phyloP scores from a whole-genome alignment of 805 yeast genomes.

The Candida nemodendra region DNA sequence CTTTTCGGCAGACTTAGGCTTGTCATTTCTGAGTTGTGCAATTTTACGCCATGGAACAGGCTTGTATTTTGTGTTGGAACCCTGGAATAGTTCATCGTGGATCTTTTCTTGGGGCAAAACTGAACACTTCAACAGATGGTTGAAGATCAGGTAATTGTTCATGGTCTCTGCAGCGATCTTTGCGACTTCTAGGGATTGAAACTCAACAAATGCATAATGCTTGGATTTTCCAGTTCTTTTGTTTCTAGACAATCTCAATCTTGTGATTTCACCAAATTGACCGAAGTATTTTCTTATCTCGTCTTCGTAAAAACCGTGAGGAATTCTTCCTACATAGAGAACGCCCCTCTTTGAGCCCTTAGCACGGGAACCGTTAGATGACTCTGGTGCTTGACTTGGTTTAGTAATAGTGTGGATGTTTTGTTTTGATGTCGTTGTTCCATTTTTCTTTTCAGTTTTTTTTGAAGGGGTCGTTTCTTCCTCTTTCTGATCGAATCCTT shows the following conservation, averaged over 20 bases:
- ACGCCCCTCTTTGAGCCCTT: constrained; percentile 52
- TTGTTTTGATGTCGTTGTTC: constrained; percentile 14
- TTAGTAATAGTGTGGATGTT: constrained; percentile 25
- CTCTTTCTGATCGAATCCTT: constrained; percentile 16
- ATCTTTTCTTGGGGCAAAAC: constrained; percentile 55
- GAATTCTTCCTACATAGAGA: constrained; percentile 87
- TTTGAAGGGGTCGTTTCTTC: constrained; percentile 5
- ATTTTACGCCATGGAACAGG: constrained; percentile 60
- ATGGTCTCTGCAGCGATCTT: constrained; percentile 89
- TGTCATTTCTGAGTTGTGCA: constrained; percentile 51
- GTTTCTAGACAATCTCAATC: constrained; percentile 81
- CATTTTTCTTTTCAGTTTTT: constrained; percentile 1
- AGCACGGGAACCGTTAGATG: constrained; percentile 5
- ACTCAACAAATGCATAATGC: constrained; percentile 90
- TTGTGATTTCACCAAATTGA: constrained; percentile 85
- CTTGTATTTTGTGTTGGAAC: constrained; percentile 53
- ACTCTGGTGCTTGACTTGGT: constrained; percentile 13
- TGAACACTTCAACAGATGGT: constrained; percentile 72
- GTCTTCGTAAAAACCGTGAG: constrained; percentile 85
- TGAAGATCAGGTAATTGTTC: constrained; percentile 89
- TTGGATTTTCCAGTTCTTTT: constrained; percentile 87
- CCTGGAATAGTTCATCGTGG: constrained; percentile 57
- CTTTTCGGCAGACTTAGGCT: constrained; percentile 52
- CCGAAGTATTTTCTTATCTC: constrained; percentile 77
- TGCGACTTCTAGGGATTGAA: constrained; percentile 71